Percentiles rank a stretch among this genome's conserved stretches.
These are phyloP conservation scores for Meira nashicola DNA, from an alignment of 1,284 basidiomycete species.

Conservation along the genomic window DNA sequence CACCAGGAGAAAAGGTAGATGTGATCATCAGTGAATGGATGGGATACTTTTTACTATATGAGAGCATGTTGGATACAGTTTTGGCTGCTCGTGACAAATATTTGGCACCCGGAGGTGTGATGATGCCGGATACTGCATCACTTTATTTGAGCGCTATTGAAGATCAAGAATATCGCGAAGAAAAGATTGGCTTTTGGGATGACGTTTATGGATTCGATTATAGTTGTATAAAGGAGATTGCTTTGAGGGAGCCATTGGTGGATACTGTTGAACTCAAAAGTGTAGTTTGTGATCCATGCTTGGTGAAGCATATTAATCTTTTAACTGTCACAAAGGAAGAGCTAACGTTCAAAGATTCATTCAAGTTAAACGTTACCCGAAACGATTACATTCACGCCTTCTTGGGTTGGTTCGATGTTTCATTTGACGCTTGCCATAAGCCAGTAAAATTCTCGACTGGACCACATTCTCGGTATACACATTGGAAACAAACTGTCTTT, in stretches of 20 bases:
- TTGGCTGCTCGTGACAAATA: slow-evolving; percentile 94
- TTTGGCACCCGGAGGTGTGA: slow-evolving; percentile 73
- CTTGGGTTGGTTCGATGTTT: slow-evolving; percentile 98
- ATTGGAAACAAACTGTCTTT: slow-evolving; percentile 54
- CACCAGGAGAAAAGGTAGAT: slow-evolving; percentile 59
- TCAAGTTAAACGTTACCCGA: slow-evolving; percentile 75
- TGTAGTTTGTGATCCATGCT: slow-evolving; percentile 51
- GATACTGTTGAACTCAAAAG: slow-evolving; percentile 70
- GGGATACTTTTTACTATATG: slow-evolving; percentile 77
- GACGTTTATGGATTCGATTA: slow-evolving; percentile 99
- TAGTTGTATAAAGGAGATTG: slow-evolving; percentile 99
- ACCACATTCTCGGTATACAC: slow-evolving; percentile 51
- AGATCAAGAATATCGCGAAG: slow-evolving; percentile 99
- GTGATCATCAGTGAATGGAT: slow-evolving; percentile 99
- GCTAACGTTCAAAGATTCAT: slow-evolving; percentile 75
- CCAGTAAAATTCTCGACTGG: slow-evolving; percentile 64
- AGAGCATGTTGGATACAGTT: slow-evolving; percentile 99
- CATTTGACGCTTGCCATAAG: slow-evolving; percentile 93
- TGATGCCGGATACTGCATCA: slow-evolving; percentile 93
- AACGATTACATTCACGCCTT: slow-evolving; percentile 96
- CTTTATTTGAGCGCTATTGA: slow-evolving; percentile 95
- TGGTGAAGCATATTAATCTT: slow-evolving; percentile 66
- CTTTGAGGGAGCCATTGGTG: slow-evolving; percentile 89
- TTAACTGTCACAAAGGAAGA: slow-evolving; percentile 92
- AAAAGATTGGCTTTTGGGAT: slow-evolving; percentile 95